Conservation (phyloP, 2,329 filamentous ascomycete genomes). For the Beauveria australis region DNA sequence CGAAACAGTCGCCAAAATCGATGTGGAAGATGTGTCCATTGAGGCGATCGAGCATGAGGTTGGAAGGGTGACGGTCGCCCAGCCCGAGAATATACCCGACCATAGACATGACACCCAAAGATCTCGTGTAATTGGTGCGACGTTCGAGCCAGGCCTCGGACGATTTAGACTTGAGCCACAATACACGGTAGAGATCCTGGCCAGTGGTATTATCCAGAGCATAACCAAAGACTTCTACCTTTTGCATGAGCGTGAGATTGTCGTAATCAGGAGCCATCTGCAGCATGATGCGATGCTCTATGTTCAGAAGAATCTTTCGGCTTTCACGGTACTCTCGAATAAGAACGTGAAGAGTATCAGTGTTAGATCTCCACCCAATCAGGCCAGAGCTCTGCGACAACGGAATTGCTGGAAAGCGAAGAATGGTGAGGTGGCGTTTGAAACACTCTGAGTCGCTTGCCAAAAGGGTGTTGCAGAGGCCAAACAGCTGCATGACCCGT, state of each 20-base stretch:
- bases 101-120: conserved; percentile 99
- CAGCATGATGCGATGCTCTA: conserved; percentile 98
- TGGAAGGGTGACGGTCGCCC: conserved; percentile 93
- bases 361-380: conserved; percentile 94
- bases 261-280: conserved; percentile 99
- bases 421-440: conserved; percentile 94
- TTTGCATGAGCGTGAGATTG: conserved; percentile 98
- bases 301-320: conserved; percentile 94
- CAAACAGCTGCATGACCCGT: conserved; percentile 98
- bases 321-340: conserved; percentile 97
- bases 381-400: conserved; percentile 94
- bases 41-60: conserved; percentile 91
- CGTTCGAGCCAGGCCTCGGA: conserved; percentile 97
- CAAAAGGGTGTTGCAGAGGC: conserved; percentile 91
- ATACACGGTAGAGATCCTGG: conserved; percentile 92
- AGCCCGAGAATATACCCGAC: conserved; percentile 98
- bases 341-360: conserved; percentile 90
- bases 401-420: conserved; percentile 93
- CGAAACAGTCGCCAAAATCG: conserved; percentile 98
- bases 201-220: conserved; percentile 98
- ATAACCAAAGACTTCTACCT: conserved; percentile 98
- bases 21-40: conserved; percentile 98
- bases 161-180: conserved; percentile 98
- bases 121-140: conserved; percentile 97
- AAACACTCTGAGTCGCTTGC: conserved; percentile 91